Evolutionary conservation across 2,329 filamentous ascomycete genomes (phyloP), one percentile per base, ranked within the genome.

Genomic region (Fusarium sp.): DNA sequence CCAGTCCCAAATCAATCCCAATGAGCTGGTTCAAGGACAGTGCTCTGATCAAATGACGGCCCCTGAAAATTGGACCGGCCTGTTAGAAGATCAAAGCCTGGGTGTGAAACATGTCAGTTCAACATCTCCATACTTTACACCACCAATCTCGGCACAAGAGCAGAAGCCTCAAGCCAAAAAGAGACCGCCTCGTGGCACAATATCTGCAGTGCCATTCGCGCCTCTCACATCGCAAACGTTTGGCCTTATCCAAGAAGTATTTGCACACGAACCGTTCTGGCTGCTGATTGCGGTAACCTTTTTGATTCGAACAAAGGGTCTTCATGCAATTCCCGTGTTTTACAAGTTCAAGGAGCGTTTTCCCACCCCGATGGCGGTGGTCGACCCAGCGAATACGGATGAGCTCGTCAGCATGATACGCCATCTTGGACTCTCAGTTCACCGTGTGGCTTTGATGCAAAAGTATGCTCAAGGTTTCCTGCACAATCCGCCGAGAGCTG

Each of bases 241-340:
- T 79, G 95, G 95, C 0, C 88, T 98, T 2, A 91, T 98, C 41
- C 95, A 98, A 81, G 95, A 98, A 80, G 89, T 92, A 73, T 89
- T 97, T 18, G 91, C 91, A 2, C 82, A 89, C 59, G 88, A 95
- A 66, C 93, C 95, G 0, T 98, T 97, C 81, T 92, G 91, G 73
- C 89, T 98, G 2, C 88, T 98, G 2, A 87, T 98, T 33, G 95
- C 93, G 14, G 92, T 95, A 6, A 95, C 94, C 0, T 95, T 98
- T 77, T 90, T 98, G 33, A 96, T 96, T 81, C 92, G 93, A 68
- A 98, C 95, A 0, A 87, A 90, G 4, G 95, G 94, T 13, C 88
- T 86, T 56, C 87, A 90, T 11, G 94, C 95, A 5, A 92, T 97
- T 31, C 95, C 95, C 0, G 87, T 93, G 0, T 93, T 97, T 74